Evolutionary conservation across 768 basidiomycete genomes (phyloP), one percentile per base, ranked within the genome.

Genomic region (Lactifluus volemus): DNA sequence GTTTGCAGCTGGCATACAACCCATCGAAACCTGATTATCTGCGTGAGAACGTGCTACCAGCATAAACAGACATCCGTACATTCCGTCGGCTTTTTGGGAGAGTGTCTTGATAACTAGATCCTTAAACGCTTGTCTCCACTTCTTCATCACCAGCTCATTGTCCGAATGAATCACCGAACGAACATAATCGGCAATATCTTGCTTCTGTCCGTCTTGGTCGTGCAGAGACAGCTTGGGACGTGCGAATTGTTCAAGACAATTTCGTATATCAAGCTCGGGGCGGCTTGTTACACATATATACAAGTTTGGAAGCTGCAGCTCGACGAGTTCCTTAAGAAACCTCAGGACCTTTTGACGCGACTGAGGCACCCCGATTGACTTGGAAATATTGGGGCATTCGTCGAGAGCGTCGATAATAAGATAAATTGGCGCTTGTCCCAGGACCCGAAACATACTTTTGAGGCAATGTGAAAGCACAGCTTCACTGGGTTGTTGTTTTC

Each of bases 111-210:
- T 45, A 7, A 45, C 44, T 8, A 45, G 10, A n/a, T 45, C 44
- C 19, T 45, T 45, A 8, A 45, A 0, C 1, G 19, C 44, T n/a
- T 45, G 44, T 45, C 44, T 21, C 44, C 44, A 45, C n/a, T 45
- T 45, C 19, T 8, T 45, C 44, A 45, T 45, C 44, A 21, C 44
- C 8, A 8, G 44, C 19, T 45, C 1, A 71, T 94, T 4, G 8
- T 45, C 19, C 2, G 44, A 45, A 12, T 45, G 8, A 45, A 45
- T 19, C 8, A 45, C 44, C 9, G 44, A 45, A n/a, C 44, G n/a
- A 19, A 45, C 9, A 8, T 45, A 45, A 1, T 45, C 10, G 9
- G 44, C 7, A 1, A 45, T 45, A 45, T 45, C 44, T 19, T 45
- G 0, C 19, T 45, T 45, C 44, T 45, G 44, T n/a, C 44, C 44